phyloP scores from a whole-genome alignment of 768 basidiomycete species.

The Myochromella boudieri region DNA sequence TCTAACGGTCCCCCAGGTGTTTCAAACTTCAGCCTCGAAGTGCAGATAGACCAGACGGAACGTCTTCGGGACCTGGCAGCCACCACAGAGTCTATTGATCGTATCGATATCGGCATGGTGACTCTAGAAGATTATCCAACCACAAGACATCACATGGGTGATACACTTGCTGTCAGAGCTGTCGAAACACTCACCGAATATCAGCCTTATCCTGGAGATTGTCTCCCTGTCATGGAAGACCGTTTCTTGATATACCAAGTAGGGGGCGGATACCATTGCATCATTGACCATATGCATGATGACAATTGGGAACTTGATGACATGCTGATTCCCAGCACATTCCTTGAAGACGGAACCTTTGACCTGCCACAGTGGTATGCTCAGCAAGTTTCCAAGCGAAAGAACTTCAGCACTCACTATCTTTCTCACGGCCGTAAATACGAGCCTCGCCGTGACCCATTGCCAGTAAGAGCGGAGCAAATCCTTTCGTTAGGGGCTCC shows the following conservation, averaged over 20 bases:
- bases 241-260: background rate
- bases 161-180: background rate
- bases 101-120: background rate
- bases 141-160: background rate
- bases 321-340: too few species aligned
- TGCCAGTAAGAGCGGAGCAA: too few species aligned
- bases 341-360: too few species aligned
- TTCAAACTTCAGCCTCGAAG: background rate
- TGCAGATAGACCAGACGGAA: background rate
- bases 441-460: too few species aligned
- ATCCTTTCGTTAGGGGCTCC: too few species aligned
- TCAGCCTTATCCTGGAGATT: background rate
- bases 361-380: too few species aligned
- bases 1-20: background rate
- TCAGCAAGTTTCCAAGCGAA: too few species aligned
- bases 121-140: background rate
- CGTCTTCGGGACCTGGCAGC: background rate
- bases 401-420: too few species aligned
- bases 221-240: background rate
- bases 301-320: too few species aligned
- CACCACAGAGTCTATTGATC: background rate
- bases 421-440: too few species aligned
- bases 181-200: background rate
- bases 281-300: background rate
- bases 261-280: background rate